These are phyloP conservation scores for Colletotrichum aenigma DNA, from an alignment of 2,329 filamentous ascomycete species.

Conservation along the genomic window DNA sequence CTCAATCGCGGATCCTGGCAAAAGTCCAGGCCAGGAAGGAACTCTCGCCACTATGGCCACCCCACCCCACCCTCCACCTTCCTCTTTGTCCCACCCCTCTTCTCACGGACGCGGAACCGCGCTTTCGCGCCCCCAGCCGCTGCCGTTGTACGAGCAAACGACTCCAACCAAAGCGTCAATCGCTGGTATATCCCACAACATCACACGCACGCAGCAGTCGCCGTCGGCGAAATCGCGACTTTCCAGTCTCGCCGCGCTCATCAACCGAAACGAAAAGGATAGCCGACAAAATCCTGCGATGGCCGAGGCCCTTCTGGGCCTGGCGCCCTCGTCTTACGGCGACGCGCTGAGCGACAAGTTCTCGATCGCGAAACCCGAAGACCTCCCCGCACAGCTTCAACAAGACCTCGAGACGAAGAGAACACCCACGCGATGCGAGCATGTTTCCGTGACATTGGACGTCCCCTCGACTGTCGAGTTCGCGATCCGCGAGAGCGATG, in stretches of 20 bases:
- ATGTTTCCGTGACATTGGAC: constrained; percentile 51
- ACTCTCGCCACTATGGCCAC: neutral
- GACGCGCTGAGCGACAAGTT: constrained; percentile 30
- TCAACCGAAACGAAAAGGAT: neutral
- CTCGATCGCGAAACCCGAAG: constrained; percentile 43
- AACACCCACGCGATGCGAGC: constrained; percentile 53
- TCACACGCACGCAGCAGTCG: constrained; percentile 11
- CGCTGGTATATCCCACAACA: neutral
- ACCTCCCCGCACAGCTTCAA: constrained; percentile 51
- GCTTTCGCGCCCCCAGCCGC: neutral
- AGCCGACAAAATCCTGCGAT: neutral
- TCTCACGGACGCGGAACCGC: neutral
- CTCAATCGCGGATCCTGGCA: neutral
- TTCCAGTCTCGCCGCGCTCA: neutral
- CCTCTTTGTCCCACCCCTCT: neutral
- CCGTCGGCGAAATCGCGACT: constrained; percentile 10
- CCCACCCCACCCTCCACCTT: neutral
- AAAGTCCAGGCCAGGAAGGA: neutral
- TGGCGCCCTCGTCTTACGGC: constrained; percentile 7
- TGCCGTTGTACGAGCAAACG: neutral
- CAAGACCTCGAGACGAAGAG: constrained; percentile 44
- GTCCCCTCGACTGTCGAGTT: constrained; percentile 50
- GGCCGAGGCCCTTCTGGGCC: constrained; percentile 31
- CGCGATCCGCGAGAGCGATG: constrained; percentile 40
- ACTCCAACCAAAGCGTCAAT: constrained; percentile 1